Evolutionary conservation across 495 filamentous ascomycete genomes (phyloP).

Genomic region (Aspergillus funiculosus): DNA sequence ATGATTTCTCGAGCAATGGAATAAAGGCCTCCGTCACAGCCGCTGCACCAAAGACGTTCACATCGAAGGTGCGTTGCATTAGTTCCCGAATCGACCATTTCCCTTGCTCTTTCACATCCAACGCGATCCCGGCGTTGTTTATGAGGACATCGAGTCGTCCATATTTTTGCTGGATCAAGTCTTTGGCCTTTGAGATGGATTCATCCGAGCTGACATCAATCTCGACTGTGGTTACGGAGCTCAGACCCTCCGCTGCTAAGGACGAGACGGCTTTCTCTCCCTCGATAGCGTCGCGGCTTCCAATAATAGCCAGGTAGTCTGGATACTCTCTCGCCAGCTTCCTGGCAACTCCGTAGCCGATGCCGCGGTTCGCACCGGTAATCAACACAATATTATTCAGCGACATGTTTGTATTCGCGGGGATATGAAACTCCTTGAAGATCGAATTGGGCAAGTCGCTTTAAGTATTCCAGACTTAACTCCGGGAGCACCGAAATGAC

Average conservation of each 20-base stretch:
- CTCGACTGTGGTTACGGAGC: background rate
- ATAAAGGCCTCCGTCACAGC: background rate
- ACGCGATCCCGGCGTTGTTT: background rate
- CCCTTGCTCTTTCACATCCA: background rate
- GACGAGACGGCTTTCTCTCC: background rate
- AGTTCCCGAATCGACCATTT: background rate
- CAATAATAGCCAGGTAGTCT: background rate
- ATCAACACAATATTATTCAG: too few species aligned
- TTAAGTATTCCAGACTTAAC: too few species aligned
- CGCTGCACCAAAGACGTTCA: background rate
- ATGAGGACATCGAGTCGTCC: background rate
- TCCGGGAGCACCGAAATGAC: too few species aligned
- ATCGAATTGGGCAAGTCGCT: too few species aligned
- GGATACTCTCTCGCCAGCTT: background rate
- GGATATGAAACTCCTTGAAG: too few species aligned
- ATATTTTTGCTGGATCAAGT: background rate
- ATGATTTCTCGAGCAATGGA: background rate
- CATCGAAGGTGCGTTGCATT: background rate
- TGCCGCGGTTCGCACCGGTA: background rate
- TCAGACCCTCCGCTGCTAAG: background rate
- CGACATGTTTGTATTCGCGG: too few species aligned
- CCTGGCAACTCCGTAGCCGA: background rate
- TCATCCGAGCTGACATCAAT: background rate
- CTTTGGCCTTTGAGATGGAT: background rate
- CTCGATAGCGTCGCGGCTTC: background rate